A percentile compares a stretch with the other conserved stretches of the same genome.
Conservation (phyloP, 2,329 filamentous ascomycete species). For the Basipetospora chlamydospora region DNA sequence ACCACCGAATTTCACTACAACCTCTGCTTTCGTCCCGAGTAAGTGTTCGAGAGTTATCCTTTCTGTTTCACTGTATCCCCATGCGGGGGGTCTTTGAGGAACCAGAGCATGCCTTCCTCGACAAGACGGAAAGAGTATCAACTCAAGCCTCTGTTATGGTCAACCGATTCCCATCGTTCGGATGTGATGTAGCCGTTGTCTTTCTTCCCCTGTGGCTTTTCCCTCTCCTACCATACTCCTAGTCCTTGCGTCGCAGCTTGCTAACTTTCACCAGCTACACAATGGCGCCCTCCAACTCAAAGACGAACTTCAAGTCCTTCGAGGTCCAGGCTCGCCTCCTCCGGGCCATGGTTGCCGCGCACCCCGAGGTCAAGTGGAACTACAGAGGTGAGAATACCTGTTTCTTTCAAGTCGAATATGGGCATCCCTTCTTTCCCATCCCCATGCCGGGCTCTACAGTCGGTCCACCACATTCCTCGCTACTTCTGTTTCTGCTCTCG, state of each 20-base stretch:
- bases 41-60: too few relatives aligned
- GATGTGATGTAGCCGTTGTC: too few relatives aligned
- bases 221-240: background rate
- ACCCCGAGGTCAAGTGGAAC: conserved; percentile 39
- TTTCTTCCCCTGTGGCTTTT: background rate
- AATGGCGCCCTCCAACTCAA: conserved; percentile 28
- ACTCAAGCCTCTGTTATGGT: too few relatives aligned
- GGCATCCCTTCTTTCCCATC: conserved; percentile 6
- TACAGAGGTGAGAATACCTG: conserved; percentile 38
- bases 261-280: conserved; percentile 1
- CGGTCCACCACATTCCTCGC: background rate
- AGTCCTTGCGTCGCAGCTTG: background rate
- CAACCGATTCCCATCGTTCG: too few relatives aligned
- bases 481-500: background rate
- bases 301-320: conserved; percentile 44
- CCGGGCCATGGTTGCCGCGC: conserved; percentile 44
- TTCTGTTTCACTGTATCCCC: too few relatives aligned
- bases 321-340: conserved; percentile 46
- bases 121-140: too few relatives aligned
- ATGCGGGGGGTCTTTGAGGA: too few relatives aligned
- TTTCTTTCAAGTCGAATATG: too few relatives aligned
- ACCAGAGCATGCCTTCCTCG: too few relatives aligned
- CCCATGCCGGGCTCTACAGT: background rate
- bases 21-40: too few relatives aligned
- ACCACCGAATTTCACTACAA: too few relatives aligned